These are phyloP conservation scores for Rhododendron molle DNA, from an alignment of 148 eudicot species.

Conservation along the genomic window DNA sequence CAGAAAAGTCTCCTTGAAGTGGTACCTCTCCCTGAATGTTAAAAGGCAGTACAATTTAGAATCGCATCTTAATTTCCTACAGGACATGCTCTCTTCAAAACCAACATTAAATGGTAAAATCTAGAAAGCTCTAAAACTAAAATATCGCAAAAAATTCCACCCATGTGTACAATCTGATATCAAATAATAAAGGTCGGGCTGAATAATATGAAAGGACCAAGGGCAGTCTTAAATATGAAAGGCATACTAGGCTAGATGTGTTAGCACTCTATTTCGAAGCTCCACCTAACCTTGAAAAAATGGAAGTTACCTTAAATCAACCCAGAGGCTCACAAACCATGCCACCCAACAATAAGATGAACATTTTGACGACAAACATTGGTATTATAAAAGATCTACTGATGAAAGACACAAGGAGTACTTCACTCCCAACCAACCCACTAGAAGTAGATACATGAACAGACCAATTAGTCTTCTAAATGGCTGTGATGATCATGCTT, in stretches of 20 bases:
- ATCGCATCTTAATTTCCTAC: not conserved
- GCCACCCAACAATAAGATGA: not conserved
- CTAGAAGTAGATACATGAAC: not conserved
- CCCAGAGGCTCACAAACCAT: not conserved
- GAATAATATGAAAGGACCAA: not conserved
- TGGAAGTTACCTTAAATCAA: not conserved
- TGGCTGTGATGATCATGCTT: not conserved
- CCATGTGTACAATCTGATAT: not conserved
- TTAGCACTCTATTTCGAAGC: not conserved
- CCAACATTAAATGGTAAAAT: not conserved
- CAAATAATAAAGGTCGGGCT: not conserved
- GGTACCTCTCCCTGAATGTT: constrained; percentile 82
- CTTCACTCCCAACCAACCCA: not conserved
- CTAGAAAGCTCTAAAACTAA: not conserved
- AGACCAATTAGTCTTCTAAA: not conserved
- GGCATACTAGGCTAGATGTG: not conserved
- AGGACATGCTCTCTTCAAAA: not conserved
- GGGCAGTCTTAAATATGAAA: not conserved
- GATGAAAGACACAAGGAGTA: not conserved
- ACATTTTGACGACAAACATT: not conserved
- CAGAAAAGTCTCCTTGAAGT: constrained; percentile 97
- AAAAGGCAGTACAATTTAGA: constrained; percentile 12
- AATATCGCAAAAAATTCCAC: not conserved
- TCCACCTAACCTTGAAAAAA: not conserved
- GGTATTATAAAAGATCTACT: not conserved